Evolutionary conservation across 352 stramenopile species (phyloP).

Genomic region (Phytopythium oedochilum): DNA sequence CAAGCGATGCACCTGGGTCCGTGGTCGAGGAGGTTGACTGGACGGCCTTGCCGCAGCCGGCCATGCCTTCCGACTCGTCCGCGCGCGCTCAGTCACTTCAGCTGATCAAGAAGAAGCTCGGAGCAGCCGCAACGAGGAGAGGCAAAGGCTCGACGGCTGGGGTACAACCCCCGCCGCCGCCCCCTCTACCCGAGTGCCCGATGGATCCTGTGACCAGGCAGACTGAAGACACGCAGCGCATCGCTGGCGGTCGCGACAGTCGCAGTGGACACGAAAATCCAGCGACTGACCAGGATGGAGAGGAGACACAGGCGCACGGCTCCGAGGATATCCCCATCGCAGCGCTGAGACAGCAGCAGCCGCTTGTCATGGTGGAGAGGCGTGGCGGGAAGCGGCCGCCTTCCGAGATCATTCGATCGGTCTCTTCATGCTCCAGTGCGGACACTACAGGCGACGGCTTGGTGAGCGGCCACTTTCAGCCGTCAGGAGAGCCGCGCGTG

Average conservation of each 20-base stretch:
- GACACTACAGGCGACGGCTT: not conserved
- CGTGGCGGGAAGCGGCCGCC: not conserved
- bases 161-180: not conserved
- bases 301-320: not conserved
- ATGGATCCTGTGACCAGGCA: not conserved
- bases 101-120: constrained; percentile 23
- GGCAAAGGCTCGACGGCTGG: not conserved
- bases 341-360: not conserved
- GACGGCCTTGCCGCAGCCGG: too few relatives aligned
- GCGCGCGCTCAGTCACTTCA: constrained; percentile 13
- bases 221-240: not conserved
- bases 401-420: not conserved
- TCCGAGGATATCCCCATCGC: constrained; percentile 1
- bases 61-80: not conserved
- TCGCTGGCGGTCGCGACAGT: not conserved
- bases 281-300: not conserved
- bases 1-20: too few relatives aligned
- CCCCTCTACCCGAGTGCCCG: not conserved
- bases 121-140: constrained; percentile 3
- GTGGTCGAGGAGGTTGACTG: too few relatives aligned
- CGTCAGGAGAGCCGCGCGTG: too few relatives aligned
- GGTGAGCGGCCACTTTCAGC: too few relatives aligned
- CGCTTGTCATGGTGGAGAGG: constrained; percentile 3
- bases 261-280: not conserved
- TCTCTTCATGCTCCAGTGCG: not conserved